Evolutionary conservation across 2,329 filamentous ascomycete species (phyloP).

Genomic region (Fusarium camptoceras): DNA sequence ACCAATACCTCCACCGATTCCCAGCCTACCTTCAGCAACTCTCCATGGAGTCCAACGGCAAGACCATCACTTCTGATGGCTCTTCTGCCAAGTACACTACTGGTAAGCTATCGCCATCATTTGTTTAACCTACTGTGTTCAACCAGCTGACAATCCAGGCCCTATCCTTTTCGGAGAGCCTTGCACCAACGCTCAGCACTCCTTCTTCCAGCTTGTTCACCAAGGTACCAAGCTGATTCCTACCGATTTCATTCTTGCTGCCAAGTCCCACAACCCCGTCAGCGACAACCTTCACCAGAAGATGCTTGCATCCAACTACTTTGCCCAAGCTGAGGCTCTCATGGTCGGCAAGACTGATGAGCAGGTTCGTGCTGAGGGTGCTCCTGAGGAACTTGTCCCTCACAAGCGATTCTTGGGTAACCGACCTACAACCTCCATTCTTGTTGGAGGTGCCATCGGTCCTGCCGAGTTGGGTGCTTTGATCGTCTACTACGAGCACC

Average conservation of each 20-base stretch:
- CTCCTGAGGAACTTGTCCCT: slow-evolving; percentile 81
- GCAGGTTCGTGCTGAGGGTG: slow-evolving; percentile 80
- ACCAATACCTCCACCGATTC: slow-evolving; percentile 99
- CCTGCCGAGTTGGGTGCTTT: slow-evolving; percentile 92
- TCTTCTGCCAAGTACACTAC: slow-evolving; percentile 97
- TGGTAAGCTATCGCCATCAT: slow-evolving; percentile 61
- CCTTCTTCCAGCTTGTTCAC: slow-evolving; percentile 99
- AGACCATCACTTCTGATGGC: slow-evolving; percentile 90
- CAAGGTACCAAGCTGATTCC: slow-evolving; percentile 99
- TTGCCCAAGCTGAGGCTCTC: slow-evolving; percentile 87
- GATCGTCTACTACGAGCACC: slow-evolving; percentile 98
- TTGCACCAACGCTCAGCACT: slow-evolving; percentile 99
- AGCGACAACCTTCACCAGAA: slow-evolving; percentile 94
- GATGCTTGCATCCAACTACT: slow-evolving; percentile 94
- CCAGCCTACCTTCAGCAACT: slow-evolving; percentile 98
- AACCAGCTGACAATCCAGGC: slow-evolving; percentile 55
- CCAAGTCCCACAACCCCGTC: slow-evolving; percentile 96
- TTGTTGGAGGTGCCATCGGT: slow-evolving; percentile 90
- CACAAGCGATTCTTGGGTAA: slow-evolving; percentile 99
- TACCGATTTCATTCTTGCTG: slow-evolving; percentile 96
- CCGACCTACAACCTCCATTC: slow-evolving; percentile 93
- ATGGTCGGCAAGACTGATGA: slow-evolving; percentile 92
- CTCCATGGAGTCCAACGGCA: slow-evolving; percentile 99
- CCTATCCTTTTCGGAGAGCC: slow-evolving; percentile 97
- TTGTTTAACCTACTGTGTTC: neutral